Base-by-base conservation (phyloP, 2,329 filamentous ascomycete genomes). In the Pestalotiopsis sp. region DNA sequence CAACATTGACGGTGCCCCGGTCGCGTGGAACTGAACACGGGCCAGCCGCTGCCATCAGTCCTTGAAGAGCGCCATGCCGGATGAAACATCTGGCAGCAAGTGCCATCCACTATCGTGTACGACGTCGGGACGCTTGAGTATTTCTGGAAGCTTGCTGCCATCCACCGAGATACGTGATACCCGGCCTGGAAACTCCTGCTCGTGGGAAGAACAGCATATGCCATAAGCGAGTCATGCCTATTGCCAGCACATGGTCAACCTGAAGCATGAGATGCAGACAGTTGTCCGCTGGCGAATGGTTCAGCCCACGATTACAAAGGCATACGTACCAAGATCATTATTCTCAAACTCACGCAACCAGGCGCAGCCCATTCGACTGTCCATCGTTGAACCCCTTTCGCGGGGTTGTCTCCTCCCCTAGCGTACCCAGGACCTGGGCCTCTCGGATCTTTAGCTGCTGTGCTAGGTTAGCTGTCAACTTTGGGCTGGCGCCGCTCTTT, bases 341-440 rank as follows among this genome's bases (percentile, higher is more conserved):
- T 62, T 62, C 59, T 62, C 59, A 62, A 62, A 62, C 59, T 31
- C 17, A 20, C 25, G 17, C 59, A 62, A 31, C 14, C 27, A 40
- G 59, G 59, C 59, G 59, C 59, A 62, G 59, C 36, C 27, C 27
- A 14, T 59, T 36, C 17, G 20, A 52, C 45, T 52, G 57, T 36
- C 27, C 23, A 62, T 20, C 13, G 20, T 52, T 36, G 27, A 40
- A 62, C 59, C 59, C 59, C 59, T 62, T 62, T 62, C 59, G 59
- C 59, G 59, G 59, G 59, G 59, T 62, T 61, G 58, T 62, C n/a
- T 62, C 31, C 59, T 40, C 31, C 12, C 57, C 23, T 59, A 52
- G 45, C 17, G 57, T 27, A 59, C 27, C 57, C 25, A 23, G 57
- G 20, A 59, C 27, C 23, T 59, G 27, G 57, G 31, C 31, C 31